Percentiles rank a stretch among this genome's conserved stretches.
Evolutionary conservation across 768 basidiomycete genomes (phyloP).

Genomic region (Pleurotus giganteus): DNA sequence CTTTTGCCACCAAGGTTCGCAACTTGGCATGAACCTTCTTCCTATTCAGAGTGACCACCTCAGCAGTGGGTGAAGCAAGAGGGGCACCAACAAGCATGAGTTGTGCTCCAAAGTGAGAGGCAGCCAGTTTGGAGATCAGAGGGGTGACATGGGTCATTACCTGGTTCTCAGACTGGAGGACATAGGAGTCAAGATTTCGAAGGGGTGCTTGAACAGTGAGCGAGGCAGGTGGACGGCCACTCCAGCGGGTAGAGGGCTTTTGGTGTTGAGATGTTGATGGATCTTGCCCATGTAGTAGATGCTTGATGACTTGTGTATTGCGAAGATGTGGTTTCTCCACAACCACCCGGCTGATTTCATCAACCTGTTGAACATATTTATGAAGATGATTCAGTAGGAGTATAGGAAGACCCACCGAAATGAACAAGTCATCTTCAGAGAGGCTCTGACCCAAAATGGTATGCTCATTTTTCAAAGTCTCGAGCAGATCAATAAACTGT

Average conservation of each 20-base stretch:
- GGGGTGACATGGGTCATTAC: slow-evolving; percentile 63
- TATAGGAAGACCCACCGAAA: slow-evolving; percentile 3
- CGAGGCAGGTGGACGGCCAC: background rate
- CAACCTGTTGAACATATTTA: background rate
- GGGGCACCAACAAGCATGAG: slow-evolving; percentile 50
- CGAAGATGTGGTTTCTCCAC: too few relatives aligned
- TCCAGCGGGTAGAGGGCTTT: background rate
- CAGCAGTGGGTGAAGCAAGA: slow-evolving; percentile 4
- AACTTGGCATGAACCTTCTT: slow-evolving; percentile 23
- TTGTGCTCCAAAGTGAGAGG: slow-evolving; percentile 50
- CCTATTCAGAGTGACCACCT: slow-evolving; percentile 17
- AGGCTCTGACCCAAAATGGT: slow-evolving; percentile 3
- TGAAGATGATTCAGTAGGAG: background rate
- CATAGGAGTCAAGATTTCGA: slow-evolving; percentile 53
- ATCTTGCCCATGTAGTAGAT: slow-evolving; percentile 17
- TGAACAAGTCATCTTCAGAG: slow-evolving; percentile 3
- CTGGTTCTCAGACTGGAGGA: slow-evolving; percentile 54
- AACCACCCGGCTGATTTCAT: too few relatives aligned
- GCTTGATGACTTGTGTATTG: slow-evolving; percentile 20
- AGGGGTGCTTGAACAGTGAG: slow-evolving; percentile 19
- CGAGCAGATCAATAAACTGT: slow-evolving; percentile 33
- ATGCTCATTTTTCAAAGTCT: slow-evolving; percentile 25
- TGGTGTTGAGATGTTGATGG: slow-evolving; percentile 4
- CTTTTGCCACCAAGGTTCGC: slow-evolving; percentile 24
- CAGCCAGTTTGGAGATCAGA: slow-evolving; percentile 48